These are phyloP conservation scores for Volvariella volvacea DNA, from an alignment of 1,284 basidiomycete species.

Conservation along the genomic window DNA sequence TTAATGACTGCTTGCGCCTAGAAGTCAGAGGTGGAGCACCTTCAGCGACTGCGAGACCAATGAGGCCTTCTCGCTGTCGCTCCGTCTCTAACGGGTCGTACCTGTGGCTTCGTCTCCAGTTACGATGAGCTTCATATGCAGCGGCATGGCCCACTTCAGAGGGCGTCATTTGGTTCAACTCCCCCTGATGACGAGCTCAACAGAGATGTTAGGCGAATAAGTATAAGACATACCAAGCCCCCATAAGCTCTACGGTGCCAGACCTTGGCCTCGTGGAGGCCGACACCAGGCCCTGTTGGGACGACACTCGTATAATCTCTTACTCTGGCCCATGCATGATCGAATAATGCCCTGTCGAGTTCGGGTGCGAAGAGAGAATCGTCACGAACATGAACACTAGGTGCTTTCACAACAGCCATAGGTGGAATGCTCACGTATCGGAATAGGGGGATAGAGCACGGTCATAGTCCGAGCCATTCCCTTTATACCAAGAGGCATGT, in stretches of 20 bases:
- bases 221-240: conserved; percentile 33
- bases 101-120: conserved; percentile 47
- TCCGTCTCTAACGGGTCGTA: conserved; percentile 48
- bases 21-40: conserved; percentile 23
- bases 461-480: conserved; percentile 56
- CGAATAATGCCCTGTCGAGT: conserved; percentile 41
- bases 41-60: conserved; percentile 59
- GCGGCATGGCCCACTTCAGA: conserved; percentile 58
- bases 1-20: conserved; percentile 4
- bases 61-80: conserved; percentile 51
- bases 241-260: conserved; percentile 58
- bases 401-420: conserved; percentile 12
- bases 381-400: conserved; percentile 9
- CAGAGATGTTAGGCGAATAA: neutral
- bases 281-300: conserved; percentile 33
- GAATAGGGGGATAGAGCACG: conserved; percentile 48
- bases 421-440: conserved; percentile 42
- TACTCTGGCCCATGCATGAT: conserved; percentile 48
- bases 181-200: conserved; percentile 25
- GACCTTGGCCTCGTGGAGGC: conserved; percentile 44
- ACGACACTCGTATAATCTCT: conserved; percentile 29
- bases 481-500: conserved; percentile 21
- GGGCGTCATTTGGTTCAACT: conserved; percentile 39
- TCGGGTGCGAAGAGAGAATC: conserved; percentile 9
- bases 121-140: conserved; percentile 64